Conservation (phyloP, 164 flowering plant species). For the Warburgia ugandensis region DNA sequence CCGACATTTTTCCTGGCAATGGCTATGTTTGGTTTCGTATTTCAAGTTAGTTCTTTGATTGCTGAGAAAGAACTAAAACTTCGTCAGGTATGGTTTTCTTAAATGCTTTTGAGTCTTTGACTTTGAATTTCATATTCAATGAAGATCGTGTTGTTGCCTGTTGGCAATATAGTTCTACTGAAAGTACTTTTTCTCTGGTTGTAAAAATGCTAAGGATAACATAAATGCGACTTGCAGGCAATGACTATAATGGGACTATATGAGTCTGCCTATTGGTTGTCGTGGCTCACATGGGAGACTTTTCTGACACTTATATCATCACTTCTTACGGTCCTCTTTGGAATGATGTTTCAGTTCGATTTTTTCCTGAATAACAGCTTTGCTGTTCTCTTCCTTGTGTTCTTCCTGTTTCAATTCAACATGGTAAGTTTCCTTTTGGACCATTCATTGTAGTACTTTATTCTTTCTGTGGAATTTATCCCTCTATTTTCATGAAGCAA, state of each 20-base stretch:
- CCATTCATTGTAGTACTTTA: neutral
- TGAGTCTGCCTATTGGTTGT: conserved; percentile 93
- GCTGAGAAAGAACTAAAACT: conserved; percentile 95
- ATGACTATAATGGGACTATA: conserved; percentile 94
- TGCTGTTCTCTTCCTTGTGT: conserved; percentile 60
- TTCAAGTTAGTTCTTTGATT: conserved; percentile 70
- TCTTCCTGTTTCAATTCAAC: conserved; percentile 85
- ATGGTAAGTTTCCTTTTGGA: conserved; percentile 51
- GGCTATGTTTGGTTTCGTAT: conserved; percentile 88
- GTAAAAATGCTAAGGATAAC: neutral
- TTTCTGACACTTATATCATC: conserved; percentile 54
- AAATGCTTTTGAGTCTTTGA: too few relatives aligned
- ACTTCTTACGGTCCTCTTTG: conserved; percentile 67
- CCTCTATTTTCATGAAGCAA: conserved; percentile 6
- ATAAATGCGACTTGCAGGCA: conserved; percentile 43
- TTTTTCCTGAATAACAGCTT: conserved; percentile 88
- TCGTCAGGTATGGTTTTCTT: conserved; percentile 65
- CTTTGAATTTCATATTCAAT: too few relatives aligned
- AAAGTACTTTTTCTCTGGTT: too few relatives aligned
- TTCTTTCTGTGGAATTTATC: too few relatives aligned
- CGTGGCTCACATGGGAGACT: conserved; percentile 95
- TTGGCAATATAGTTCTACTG: too few relatives aligned
- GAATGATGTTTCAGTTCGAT: conserved; percentile 90
- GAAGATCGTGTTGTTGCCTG: too few relatives aligned
- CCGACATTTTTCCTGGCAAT: conserved; percentile 88